Percentiles rank a stretch among this genome's conserved stretches.
phyloP scores from a whole-genome alignment of 148 eudicot genomes.

The Cornus florida region DNA sequence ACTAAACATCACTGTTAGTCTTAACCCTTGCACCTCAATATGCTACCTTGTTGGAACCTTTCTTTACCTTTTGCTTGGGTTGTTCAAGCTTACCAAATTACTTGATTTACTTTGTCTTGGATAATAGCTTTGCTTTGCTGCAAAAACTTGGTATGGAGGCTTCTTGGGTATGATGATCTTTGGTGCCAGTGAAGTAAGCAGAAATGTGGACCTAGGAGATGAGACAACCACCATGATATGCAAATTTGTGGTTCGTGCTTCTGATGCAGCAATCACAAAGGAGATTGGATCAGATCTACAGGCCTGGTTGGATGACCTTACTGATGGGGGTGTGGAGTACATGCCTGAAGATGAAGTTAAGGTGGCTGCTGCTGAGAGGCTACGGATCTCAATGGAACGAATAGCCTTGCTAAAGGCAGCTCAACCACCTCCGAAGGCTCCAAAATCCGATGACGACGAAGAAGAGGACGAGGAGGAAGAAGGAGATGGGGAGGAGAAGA shows the following conservation, averaged over 20 bases:
- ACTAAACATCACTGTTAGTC: background rate
- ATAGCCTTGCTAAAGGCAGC: slow-evolving; percentile 93
- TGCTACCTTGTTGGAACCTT: background rate
- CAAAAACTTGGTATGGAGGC: slow-evolving; percentile 97
- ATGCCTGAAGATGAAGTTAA: slow-evolving; percentile 97
- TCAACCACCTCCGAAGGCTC: slow-evolving; percentile 56
- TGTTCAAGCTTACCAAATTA: background rate
- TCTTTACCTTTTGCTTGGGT: background rate
- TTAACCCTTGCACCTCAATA: background rate
- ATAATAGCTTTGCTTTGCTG: slow-evolving; percentile 86
- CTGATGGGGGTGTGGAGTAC: slow-evolving; percentile 92
- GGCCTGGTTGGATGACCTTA: slow-evolving; percentile 88
- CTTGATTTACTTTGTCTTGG: background rate
- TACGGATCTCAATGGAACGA: slow-evolving; percentile 78
- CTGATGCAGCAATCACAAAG: slow-evolving; percentile 82
- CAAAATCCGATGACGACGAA: slow-evolving; percentile 49
- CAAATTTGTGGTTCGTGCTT: slow-evolving; percentile 92
- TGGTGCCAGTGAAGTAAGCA: slow-evolving; percentile 96
- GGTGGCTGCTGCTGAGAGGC: slow-evolving; percentile 80
- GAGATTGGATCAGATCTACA: slow-evolving; percentile 86
- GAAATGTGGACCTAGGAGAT: slow-evolving; percentile 94
- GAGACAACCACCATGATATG: slow-evolving; percentile 95
- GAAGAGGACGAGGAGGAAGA: slow-evolving; percentile 29
- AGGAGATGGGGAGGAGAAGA: slow-evolving; percentile 25
- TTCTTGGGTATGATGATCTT: slow-evolving; percentile 96